Evolutionary conservation across 2,329 filamentous ascomycete genomes (phyloP), one percentile per base, ranked within the genome.

Genomic region (Bipolaris zeicola): DNA sequence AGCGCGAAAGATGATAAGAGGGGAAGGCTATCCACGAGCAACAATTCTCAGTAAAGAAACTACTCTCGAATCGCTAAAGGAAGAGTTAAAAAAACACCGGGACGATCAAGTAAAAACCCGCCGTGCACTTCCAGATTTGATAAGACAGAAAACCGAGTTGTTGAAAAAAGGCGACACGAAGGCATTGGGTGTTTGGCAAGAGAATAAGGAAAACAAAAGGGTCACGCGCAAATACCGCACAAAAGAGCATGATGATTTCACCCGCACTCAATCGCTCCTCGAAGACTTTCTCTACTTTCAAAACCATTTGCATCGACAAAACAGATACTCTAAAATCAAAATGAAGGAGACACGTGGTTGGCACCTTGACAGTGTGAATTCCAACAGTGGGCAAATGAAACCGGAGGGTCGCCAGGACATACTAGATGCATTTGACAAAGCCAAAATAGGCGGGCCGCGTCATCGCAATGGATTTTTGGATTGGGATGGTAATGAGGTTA

Each of bases 281-380:
- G 46, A 49, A 28, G 46, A 49, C 24, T 49, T 49, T 20, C 37
- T 49, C 1, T 49, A 49, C 18, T 50, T 43, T 7, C 48, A 50
- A 11, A 43, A 41, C 3, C n/a, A 26, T 5, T 11, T 8, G 6
- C 48, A 42, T 26, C 37, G 48, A 14, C 16, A 22, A n/a, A 5
- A 1, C 11, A 41, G 46, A 31, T 2, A 28, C 26, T 28, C 26
- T 3, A 28, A 28, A 28, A 28, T 28, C 26, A 28, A 28, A 10
- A 28, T 10, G 26, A 28, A 10, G 8, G 26, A 10, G 26, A 10
- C 3, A 28, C 26, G 26, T 2, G 26, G 26, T 28, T 28, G 7
- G 26, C 1, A 0, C 8, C 26, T 28, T 28, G 26, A 28, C 26
- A 2, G 8, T 10, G 26, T 3, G 7, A 10, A 3, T 10, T 10